Percentiles rank a stretch among this genome's conserved stretches.
Conservation (phyloP, 768 basidiomycete genomes). For the Lactifluus piperatus region DNA sequence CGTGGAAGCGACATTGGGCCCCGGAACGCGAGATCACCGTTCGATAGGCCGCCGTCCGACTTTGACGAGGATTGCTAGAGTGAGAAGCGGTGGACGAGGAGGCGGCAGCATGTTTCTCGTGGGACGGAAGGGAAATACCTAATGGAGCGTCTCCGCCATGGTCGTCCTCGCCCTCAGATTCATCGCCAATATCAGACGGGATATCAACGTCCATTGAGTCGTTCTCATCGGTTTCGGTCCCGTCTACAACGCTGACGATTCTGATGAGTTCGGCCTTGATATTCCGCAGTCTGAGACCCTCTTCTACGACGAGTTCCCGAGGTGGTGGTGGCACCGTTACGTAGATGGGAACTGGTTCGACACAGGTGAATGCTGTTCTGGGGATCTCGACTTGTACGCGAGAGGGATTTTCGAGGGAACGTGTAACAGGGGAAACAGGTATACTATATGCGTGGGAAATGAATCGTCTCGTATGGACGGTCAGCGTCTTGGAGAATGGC, state of each 20-base stretch:
- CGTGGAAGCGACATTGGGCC: constrained; percentile 86
- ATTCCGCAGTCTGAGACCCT: constrained; percentile 69
- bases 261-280: constrained; percentile 73
- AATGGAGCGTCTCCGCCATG: constrained; percentile 33
- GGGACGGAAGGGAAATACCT: constrained; percentile 23
- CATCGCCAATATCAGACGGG: constrained; percentile 19
- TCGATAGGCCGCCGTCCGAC: constrained; percentile 24
- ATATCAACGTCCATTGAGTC: constrained; percentile 17
- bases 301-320: constrained; percentile 55
- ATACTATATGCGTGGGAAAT: constrained; percentile 52
- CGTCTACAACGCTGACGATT: constrained; percentile 45
- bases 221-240: constrained; percentile 18
- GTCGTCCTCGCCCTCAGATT: constrained; percentile 26
- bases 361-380: constrained; percentile 57
- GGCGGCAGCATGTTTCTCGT: constrained; percentile 18
- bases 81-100: constrained; percentile 23
- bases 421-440: constrained; percentile 51
- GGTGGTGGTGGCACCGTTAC: constrained; percentile 71
- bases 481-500: constrained; percentile 44
- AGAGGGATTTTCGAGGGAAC: constrained; percentile 52
- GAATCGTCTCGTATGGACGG: constrained; percentile 69
- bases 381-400: constrained; percentile 63
- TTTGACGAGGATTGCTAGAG: constrained; percentile 26
- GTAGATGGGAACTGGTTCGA: constrained; percentile 73
- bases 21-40: constrained; percentile 75